Conservation (phyloP, 176 grass and related monocot genomes). For the Chloris gayana region DNA sequence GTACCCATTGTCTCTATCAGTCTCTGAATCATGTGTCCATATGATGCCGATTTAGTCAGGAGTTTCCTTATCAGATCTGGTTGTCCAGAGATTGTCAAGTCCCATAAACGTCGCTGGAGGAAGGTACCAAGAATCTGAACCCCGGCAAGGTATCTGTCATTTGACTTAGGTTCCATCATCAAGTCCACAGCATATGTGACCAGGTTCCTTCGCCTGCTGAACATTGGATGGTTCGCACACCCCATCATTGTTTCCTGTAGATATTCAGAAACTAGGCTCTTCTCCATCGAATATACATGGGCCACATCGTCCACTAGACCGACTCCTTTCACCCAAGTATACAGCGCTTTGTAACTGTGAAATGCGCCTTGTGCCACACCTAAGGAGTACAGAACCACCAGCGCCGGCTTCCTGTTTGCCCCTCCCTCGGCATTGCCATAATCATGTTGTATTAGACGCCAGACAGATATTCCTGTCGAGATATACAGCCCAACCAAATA, state of each 20-base stretch:
- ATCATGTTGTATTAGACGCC: background rate
- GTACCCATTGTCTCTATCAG: background rate
- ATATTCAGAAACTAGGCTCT: background rate
- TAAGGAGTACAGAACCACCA: background rate
- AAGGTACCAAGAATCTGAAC: background rate
- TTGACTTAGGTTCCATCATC: background rate
- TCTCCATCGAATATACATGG: background rate
- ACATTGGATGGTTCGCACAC: background rate
- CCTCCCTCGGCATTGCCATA: accelerated
- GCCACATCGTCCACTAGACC: background rate
- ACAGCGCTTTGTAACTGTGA: background rate
- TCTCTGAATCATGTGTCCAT: background rate
- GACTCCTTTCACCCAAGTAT: accelerated
- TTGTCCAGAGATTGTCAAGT: too few species aligned
- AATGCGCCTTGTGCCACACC: background rate
- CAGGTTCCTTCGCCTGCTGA: background rate
- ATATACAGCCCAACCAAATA: background rate
- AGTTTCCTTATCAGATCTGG: background rate
- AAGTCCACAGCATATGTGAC: background rate
- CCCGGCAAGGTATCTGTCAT: background rate
- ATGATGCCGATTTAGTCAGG: background rate
- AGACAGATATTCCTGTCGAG: background rate
- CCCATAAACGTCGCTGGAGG: too few species aligned
- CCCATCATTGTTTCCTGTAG: background rate
- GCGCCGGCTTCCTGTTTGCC: background rate